phyloP scores from a whole-genome alignment of 257 asterid species.

The Sherardia arvensis region DNA sequence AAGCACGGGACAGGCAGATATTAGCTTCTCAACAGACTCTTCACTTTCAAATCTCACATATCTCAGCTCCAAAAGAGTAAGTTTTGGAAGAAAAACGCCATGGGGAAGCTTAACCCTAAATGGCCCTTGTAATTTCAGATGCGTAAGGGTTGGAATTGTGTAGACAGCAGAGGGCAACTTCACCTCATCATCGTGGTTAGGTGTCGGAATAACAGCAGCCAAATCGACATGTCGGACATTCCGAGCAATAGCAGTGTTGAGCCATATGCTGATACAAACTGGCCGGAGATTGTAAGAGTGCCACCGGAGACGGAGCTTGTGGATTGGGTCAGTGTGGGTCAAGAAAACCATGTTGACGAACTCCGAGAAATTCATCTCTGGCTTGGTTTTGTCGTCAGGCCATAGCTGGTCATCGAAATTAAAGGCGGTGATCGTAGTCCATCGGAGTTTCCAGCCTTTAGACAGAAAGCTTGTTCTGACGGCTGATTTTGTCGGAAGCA shows the following conservation, averaged over 20 bases:
- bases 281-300: background rate
- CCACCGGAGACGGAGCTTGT: background rate
- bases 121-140: background rate
- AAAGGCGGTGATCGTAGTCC: background rate
- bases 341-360: background rate
- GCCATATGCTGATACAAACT: background rate
- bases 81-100: background rate
- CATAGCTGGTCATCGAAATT: background rate
- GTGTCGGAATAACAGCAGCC: background rate
- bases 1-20: background rate
- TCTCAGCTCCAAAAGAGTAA: background rate
- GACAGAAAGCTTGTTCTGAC: constrained; percentile 1
- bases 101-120: background rate
- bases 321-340: background rate
- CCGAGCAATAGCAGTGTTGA: background rate
- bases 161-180: background rate
- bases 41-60: background rate
- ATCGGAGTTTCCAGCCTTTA: background rate
- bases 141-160: background rate
- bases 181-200: background rate
- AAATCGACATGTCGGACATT: background rate
- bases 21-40: background rate
- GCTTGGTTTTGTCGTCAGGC: background rate
- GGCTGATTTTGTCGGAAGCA: background rate
- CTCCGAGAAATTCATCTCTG: background rate